Base-by-base conservation (phyloP, 139 green algal genomes). In the Chlorella sorokiniana region DNA sequence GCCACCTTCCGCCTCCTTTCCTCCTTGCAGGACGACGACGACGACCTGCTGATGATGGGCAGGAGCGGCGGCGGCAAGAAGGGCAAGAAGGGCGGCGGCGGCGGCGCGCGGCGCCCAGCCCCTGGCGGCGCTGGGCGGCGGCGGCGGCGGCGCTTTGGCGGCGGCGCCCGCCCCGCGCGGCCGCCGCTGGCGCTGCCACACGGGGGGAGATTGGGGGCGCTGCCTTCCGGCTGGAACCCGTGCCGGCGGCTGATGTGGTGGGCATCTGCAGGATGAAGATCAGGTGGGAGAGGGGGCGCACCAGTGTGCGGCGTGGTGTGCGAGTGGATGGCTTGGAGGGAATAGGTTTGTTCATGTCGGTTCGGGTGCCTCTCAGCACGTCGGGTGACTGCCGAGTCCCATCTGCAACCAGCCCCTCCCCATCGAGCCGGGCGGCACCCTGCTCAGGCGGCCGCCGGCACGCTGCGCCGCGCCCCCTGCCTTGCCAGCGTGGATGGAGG, bases 201-300 rank as follows among this genome's bases (percentile, higher is more conserved):
- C 9, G 86, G 92, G 93, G 93, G 8, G 78, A 84, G 8, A 71
- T 88, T 33, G 89, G 82, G 1, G 93, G 92, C 5, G 42, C 85
- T 10, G 35, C 35, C 6, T 97, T 91, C 82, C 73, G 88, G 48
- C 44, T 97, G 35, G 78, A 84, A 8, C 52, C 38, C 29, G 79
- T 88, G 25, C 33, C 70, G 16, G 65, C 67, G 1, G 22, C 35
- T 33, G 51, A 77, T 31, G 72, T 96, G 22, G 76, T 92, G 38
- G 86, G 67, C 76, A 91, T 96, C 41, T 89, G 89, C 52, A 89
- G 78, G 64, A 62, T 78, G 38, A 94, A 94, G 79, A 63, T 95
- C n/a, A 85, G 45, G 76, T 74, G 62, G 18, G 40, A 33, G 56
- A 33, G 18, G 16, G 56, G 18, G 56, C 18, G 56, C 56, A 65